A percentile compares a stretch with the other conserved stretches of the same genome.
Conservation (phyloP, 495 filamentous ascomycete genomes). For the Talaromyces liani region DNA sequence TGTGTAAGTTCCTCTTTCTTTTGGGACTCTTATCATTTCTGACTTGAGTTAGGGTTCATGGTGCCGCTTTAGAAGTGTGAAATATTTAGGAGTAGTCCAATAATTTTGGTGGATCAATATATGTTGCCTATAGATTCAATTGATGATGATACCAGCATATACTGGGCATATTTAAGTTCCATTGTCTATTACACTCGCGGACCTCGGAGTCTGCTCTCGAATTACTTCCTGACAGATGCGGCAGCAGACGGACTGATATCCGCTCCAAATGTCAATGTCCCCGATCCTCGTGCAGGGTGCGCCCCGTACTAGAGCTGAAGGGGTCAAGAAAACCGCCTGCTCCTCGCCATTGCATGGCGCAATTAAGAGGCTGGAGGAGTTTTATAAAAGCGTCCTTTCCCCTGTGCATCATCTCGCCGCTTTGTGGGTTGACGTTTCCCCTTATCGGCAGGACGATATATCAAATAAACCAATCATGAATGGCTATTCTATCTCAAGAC, state of each 20-base stretch:
- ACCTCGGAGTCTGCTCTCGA: neutral
- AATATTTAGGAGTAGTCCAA: neutral
- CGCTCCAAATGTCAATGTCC: neutral
- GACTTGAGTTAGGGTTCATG: slow-evolving; percentile 27
- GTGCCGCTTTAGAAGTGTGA: slow-evolving; percentile 11
- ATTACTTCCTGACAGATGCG: neutral
- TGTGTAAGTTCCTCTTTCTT: slow-evolving; percentile 22
- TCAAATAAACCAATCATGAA: neutral
- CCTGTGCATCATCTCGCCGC: no score
- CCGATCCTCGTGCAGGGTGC: neutral
- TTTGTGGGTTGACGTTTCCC: no score
- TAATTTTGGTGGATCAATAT: neutral
- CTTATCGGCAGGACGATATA: neutral
- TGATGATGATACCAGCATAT: neutral
- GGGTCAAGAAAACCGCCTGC: neutral
- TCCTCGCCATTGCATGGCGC: neutral
- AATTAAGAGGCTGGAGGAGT: no score
- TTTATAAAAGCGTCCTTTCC: no score
- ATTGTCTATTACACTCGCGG: neutral
- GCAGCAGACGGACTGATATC: neutral
- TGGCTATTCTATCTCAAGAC: slow-evolving; percentile 6
- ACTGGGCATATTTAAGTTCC: neutral
- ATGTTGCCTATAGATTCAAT: neutral
- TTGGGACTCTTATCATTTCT: neutral
- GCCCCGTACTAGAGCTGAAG: neutral